Base-by-base conservation (phyloP, 2,329 filamentous ascomycete genomes). In the Fusarium chlamydosporum region DNA sequence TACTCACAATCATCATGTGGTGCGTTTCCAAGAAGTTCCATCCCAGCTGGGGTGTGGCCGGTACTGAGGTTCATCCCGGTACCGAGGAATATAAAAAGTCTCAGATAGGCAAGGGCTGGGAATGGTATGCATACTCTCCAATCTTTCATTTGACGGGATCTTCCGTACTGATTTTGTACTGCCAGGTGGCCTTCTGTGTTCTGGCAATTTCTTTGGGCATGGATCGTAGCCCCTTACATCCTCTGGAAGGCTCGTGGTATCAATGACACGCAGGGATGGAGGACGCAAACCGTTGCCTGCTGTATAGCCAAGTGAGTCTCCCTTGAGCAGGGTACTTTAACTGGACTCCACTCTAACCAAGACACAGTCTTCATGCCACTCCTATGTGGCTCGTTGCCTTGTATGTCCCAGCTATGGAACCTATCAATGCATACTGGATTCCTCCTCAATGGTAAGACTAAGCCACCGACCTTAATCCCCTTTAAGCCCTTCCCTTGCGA, bases 351-450 rank as follows among this genome's bases (percentile, higher is more conserved):
- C 45, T 62, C 64, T 55, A 37, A 70, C 59, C 47, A 27, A 62
- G 54, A 56, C 45, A 33, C 54, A 89, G 87, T 57, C 82, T 92
- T 20, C 88, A 86, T 56, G 89, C 88, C 23, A 86, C 88, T 10
- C 90, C 90, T 0, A 84, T 92, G 79, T 92, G 89, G 89, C 83
- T 92, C 37, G 77, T 89, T 26, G 89, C 87, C 56, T 78, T 88
- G 15, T 83, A 86, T 60, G 81, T 82, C 4, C 83, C 86, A 7
- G 80, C 68, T 10, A 85, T 89, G 80, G 79, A 76, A 3, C 73
- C 78, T 0, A 77, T 89, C 55, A 89, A 89, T 74, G 72, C 77
- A 13, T 84, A 84, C 74, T 89, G 83, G 67, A 79, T 88, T 15
- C 88, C 89, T 50, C 86, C 88, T 4, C 85, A 89, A 75, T 91